phyloP scores from a whole-genome alignment of 805 yeast genomes.

The Ogataea trehalophila region DNA sequence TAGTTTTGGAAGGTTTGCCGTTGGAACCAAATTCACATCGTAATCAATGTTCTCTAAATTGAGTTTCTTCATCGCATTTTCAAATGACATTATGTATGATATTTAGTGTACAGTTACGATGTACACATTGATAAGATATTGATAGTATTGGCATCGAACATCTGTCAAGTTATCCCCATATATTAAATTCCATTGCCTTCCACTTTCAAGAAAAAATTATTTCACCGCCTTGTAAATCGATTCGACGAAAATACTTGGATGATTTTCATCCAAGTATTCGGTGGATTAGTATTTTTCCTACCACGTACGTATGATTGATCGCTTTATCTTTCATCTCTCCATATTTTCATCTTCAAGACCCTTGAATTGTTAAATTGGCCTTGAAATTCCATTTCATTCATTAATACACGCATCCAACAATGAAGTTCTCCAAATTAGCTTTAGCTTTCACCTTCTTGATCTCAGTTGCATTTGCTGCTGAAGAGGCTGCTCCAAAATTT shows the following conservation, averaged over 20 bases:
- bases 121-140: too few relatives aligned
- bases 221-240: too few relatives aligned
- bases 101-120: not conserved
- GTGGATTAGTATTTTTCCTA: too few relatives aligned
- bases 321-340: not conserved
- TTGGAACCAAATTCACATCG: slow-evolving; percentile 10
- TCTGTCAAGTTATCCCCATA: too few relatives aligned
- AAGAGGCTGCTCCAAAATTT: slow-evolving; percentile 22
- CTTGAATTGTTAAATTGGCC: not conserved
- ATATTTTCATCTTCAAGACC: not conserved
- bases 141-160: too few relatives aligned
- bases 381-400: not conserved
- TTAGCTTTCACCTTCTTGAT: slow-evolving; percentile 14
- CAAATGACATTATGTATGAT: slow-evolving; percentile 19
- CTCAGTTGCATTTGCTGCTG: slow-evolving; percentile 13
- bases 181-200: too few relatives aligned
- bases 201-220: too few relatives aligned
- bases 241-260: too few relatives aligned
- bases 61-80: slow-evolving; percentile 18
- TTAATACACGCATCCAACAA: not conserved
- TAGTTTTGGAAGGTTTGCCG: slow-evolving; percentile 20
- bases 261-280: too few relatives aligned
- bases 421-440: slow-evolving; percentile 19
- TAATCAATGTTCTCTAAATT: slow-evolving; percentile 15
- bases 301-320: too few relatives aligned